Conservation (phyloP, 2,329 filamentous ascomycete genomes). For the Lecanicillium sp. region DNA sequence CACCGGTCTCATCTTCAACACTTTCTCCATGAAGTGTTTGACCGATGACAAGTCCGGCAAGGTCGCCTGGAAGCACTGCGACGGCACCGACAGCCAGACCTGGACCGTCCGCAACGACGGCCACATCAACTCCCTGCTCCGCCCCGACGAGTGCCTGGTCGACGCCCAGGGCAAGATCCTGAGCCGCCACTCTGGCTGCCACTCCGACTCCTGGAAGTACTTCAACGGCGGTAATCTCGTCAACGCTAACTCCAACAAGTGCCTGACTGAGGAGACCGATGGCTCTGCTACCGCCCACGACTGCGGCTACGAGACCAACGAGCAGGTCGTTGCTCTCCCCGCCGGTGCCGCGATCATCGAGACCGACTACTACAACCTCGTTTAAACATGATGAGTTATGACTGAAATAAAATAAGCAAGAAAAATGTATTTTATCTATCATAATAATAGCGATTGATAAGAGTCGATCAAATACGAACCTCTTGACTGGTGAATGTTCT, state of each 20-base stretch:
- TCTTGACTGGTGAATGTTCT: no score
- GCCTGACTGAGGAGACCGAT: slow-evolving; percentile 32
- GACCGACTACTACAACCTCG: slow-evolving; percentile 1
- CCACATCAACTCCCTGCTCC: slow-evolving; percentile 32
- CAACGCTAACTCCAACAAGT: slow-evolving; percentile 26
- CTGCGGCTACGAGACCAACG: slow-evolving; percentile 34
- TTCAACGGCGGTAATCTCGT: slow-evolving; percentile 37
- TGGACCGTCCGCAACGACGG: slow-evolving; percentile 33
- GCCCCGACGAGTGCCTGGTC: slow-evolving; percentile 27
- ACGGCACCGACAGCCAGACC: slow-evolving; percentile 34
- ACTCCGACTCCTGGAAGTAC: slow-evolving; percentile 37
- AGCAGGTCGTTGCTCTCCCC: slow-evolving; percentile 41
- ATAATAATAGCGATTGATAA: neutral
- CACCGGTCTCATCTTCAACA: slow-evolving; percentile 46
- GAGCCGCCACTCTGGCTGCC: slow-evolving; percentile 16
- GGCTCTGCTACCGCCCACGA: slow-evolving; percentile 21
- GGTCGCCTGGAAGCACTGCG: slow-evolving; percentile 31
- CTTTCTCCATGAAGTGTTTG: slow-evolving; percentile 37
- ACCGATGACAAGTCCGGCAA: slow-evolving; percentile 24
- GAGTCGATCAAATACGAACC: neutral
- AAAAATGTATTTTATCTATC: neutral
- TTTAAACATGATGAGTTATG: neutral
- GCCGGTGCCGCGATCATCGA: slow-evolving; percentile 26
- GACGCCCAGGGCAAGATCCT: slow-evolving; percentile 17
- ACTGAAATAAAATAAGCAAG: no score